phyloP scores from a whole-genome alignment of 192 early-diverging fungal species.

The Coemansia sp. region DNA sequence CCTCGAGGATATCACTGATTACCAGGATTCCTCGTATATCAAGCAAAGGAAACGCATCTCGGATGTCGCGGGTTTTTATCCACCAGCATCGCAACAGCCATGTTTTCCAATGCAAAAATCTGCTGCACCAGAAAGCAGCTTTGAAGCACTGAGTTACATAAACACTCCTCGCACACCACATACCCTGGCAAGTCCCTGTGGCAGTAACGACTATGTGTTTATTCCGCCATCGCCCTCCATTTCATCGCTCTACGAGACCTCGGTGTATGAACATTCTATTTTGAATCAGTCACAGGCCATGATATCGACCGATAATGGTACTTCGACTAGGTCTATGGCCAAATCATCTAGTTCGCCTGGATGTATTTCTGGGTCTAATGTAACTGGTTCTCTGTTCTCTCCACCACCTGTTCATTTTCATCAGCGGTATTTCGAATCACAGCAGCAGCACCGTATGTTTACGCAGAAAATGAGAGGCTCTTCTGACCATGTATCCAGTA shows the following conservation, averaged over 20 bases:
- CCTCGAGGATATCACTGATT: background rate
- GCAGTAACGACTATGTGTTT: slow-evolving; percentile 42
- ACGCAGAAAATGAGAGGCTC: background rate
- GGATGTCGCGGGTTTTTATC: too few species aligned
- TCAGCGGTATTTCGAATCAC: slow-evolving; percentile 28
- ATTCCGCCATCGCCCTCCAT: slow-evolving; percentile 49
- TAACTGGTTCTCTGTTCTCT: slow-evolving; percentile 43
- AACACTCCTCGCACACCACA: slow-evolving; percentile 24
- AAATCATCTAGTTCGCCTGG: slow-evolving; percentile 33
- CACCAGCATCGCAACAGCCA: too few species aligned
- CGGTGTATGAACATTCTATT: slow-evolving; percentile 10
- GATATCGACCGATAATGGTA: too few species aligned
- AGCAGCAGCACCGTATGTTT: background rate
- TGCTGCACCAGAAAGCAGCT: slow-evolving; percentile 5
- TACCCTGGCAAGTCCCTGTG: slow-evolving; percentile 41
- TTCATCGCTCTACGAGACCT: slow-evolving; percentile 32
- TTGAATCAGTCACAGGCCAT: too few species aligned
- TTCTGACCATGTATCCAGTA: too few species aligned
- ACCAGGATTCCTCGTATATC: too few species aligned
- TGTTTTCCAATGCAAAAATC: background rate
- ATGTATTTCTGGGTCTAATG: too few species aligned
- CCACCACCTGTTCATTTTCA: slow-evolving; percentile 26
- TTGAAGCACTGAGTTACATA: slow-evolving; percentile 18
- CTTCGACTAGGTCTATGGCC: slow-evolving; percentile 14
- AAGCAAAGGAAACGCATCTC: too few species aligned